These are phyloP conservation scores for Luffa aegyptiaca DNA, from an alignment of 306 rosid species.

Conservation along the genomic window DNA sequence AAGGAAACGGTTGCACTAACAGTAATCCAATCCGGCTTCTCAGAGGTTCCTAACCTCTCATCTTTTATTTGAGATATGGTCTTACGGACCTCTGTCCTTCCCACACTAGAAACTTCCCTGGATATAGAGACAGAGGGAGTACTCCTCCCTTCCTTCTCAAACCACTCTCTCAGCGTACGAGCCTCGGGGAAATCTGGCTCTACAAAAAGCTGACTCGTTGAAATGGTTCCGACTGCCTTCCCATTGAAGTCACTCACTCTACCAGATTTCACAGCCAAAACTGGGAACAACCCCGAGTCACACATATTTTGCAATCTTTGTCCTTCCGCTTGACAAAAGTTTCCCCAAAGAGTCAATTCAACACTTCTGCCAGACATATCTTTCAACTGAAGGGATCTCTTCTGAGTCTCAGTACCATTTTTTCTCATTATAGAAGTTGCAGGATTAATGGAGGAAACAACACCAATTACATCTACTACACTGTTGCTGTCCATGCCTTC, in stretches of 20 bases:
- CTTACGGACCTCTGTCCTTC: constrained; percentile 48
- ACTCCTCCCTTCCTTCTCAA: constrained; percentile 64
- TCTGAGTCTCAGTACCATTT: constrained; percentile 79
- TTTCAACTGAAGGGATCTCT: constrained; percentile 75
- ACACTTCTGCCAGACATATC: constrained; percentile 71
- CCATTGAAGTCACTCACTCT: constrained; percentile 79
- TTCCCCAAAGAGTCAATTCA: constrained; percentile 83
- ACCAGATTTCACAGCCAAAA: constrained; percentile 67
- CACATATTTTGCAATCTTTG: constrained; percentile 63
- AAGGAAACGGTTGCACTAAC: constrained; percentile 53
- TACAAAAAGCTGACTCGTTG: constrained; percentile 55
- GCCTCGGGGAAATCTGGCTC: constrained; percentile 66
- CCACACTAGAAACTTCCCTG: constrained; percentile 34
- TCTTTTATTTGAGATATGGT: constrained; percentile 75
- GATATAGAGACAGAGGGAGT: constrained; percentile 54
- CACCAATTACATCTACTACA: constrained; percentile 63
- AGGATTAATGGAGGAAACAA: constrained; percentile 59
- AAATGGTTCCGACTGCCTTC: constrained; percentile 63
- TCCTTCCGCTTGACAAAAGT: constrained; percentile 60
- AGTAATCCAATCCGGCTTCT: constrained; percentile 91
- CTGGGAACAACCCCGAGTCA: constrained; percentile 63
- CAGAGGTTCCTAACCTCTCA: constrained; percentile 83
- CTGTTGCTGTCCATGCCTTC: constrained; percentile 53
- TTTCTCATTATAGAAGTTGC: constrained; percentile 59
- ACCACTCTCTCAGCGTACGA: constrained; percentile 48